A percentile compares a stretch with the other conserved stretches of the same genome.
These are phyloP conservation scores for Myxozyma lipomycoides DNA, from an alignment of 805 yeast species.

Conservation along the genomic window DNA sequence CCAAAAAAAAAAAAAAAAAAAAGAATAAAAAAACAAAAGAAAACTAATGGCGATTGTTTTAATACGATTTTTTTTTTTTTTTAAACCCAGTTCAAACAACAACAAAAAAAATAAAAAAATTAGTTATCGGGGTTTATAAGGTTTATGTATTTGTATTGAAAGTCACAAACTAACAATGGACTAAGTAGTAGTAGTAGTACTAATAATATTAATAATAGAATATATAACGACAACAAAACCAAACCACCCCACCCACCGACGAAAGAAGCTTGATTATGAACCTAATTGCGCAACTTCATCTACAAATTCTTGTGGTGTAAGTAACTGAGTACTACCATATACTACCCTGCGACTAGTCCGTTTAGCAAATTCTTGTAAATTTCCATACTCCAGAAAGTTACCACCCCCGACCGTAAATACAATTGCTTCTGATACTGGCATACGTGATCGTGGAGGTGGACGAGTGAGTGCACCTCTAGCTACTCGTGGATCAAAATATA, in stretches of 20 bases:
- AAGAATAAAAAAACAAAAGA: too few species aligned
- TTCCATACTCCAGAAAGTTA: constrained; percentile 88
- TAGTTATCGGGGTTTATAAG: neutral
- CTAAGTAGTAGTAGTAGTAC: neutral
- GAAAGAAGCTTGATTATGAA: neutral
- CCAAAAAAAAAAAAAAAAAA: too few species aligned
- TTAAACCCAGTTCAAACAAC: too few species aligned
- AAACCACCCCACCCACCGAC: neutral
- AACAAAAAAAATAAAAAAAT: too few species aligned
- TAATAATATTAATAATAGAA: neutral
- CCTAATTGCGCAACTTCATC: constrained; percentile 55
- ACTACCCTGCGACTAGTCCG: constrained; percentile 54
- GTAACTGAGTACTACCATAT: constrained; percentile 81
- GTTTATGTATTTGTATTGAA: neutral
- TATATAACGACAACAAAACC: neutral
- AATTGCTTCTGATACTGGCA: constrained; percentile 51
- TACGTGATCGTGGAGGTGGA: constrained; percentile 64
- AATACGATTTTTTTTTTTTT: too few species aligned
- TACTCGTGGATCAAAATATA: constrained; percentile 81
- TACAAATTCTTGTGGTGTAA: constrained; percentile 66
- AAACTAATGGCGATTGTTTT: too few species aligned
- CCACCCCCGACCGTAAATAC: constrained; percentile 98
- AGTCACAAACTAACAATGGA: too few species aligned
- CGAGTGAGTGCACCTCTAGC: constrained; percentile 86
- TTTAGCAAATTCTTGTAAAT: constrained; percentile 51